Percentiles rank a stretch among this genome's conserved stretches.
phyloP scores from a whole-genome alignment of 2,329 filamentous ascomycete species.

The Lasiodiplodia gonubiensis region DNA sequence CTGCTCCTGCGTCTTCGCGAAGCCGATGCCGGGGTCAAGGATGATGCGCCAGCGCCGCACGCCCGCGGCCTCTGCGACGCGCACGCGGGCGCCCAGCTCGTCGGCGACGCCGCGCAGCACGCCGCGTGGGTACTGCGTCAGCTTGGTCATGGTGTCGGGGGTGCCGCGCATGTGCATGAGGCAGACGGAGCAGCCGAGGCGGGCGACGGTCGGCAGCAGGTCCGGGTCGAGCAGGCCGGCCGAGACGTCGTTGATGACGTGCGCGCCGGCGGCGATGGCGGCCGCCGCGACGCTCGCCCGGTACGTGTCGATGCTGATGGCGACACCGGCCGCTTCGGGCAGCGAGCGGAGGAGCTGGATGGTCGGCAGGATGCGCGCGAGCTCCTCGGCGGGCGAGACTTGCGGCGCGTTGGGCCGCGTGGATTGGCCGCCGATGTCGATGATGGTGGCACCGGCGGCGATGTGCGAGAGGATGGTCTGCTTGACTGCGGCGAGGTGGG shows the following conservation, averaged over 20 bases:
- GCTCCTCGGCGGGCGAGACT: slow-evolving; percentile 75
- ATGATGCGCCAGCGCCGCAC: slow-evolving; percentile 93
- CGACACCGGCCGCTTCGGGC: slow-evolving; percentile 66
- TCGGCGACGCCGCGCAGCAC: slow-evolving; percentile 67
- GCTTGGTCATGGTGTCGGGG: slow-evolving; percentile 76
- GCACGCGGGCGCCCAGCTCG: slow-evolving; percentile 74
- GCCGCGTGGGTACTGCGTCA: slow-evolving; percentile 72
- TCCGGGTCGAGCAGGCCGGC: slow-evolving; percentile 76
- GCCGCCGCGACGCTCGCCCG: slow-evolving; percentile 80
- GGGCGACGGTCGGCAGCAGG: slow-evolving; percentile 83
- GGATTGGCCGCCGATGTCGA: slow-evolving; percentile 93
- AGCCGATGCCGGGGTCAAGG: slow-evolving; percentile 91
- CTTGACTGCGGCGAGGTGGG: slow-evolving; percentile 57
- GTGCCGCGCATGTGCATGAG: slow-evolving; percentile 95
- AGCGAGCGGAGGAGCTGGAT: slow-evolving; percentile 73
- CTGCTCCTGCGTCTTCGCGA: slow-evolving; percentile 82
- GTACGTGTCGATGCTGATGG: slow-evolving; percentile 92
- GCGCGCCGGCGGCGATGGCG: slow-evolving; percentile 78
- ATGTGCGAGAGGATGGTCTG: slow-evolving; percentile 68
- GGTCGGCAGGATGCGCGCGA: slow-evolving; percentile 77
- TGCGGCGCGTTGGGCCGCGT: slow-evolving; percentile 78
- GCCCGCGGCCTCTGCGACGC: slow-evolving; percentile 78
- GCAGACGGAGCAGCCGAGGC: slow-evolving; percentile 71
- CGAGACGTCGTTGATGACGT: slow-evolving; percentile 95
- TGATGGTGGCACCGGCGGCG: slow-evolving; percentile 74